A percentile compares a stretch with the other conserved stretches of the same genome.
Evolutionary conservation across 2,329 filamentous ascomycete species (phyloP).

Genomic region (Colletotrichum neosansevieriae): DNA sequence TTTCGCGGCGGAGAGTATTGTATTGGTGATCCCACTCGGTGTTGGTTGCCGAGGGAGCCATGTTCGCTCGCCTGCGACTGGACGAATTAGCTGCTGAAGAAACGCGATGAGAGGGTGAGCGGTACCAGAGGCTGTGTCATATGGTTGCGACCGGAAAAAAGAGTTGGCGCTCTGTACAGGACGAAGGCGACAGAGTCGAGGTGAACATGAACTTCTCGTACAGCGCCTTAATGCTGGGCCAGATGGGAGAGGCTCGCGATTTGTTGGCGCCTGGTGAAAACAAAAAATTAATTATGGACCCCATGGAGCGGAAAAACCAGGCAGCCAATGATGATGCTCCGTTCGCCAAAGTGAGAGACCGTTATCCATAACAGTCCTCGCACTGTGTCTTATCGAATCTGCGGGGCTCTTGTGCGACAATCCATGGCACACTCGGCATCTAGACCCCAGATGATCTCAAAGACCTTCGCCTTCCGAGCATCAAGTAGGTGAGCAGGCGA

Average conservation of each 20-base stretch:
- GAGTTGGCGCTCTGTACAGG: conserved; percentile 13
- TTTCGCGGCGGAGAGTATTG: conserved; percentile 86
- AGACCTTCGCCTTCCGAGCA: background rate
- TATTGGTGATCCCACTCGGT: conserved; percentile 88
- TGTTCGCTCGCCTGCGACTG: conserved; percentile 48
- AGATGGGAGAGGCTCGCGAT: conserved; percentile 18
- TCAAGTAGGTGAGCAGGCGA: background rate
- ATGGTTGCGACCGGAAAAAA: background rate
- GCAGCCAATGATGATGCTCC: conserved; percentile 10
- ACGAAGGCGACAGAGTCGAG: conserved; percentile 8
- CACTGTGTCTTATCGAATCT: background rate
- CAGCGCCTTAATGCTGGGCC: conserved; percentile 21
- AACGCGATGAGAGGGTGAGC: background rate
- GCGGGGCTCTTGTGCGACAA: background rate
- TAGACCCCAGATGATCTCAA: background rate
- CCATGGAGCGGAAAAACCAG: conserved; percentile 27
- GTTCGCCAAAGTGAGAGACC: background rate
- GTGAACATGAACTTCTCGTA: conserved; percentile 23
- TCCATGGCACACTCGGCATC: background rate
- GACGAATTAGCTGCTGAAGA: conserved; percentile 10
- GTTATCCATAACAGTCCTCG: conserved; percentile 21
- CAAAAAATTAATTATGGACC: conserved; percentile 40
- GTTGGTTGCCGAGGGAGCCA: conserved; percentile 69
- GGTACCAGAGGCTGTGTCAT: conserved; percentile 14
- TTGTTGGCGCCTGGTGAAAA: conserved; percentile 22